Evolutionary conservation across 2,329 filamentous ascomycete genomes (phyloP), one percentile per base, ranked within the genome.

Genomic region (Paraconiothyrium sp.): DNA sequence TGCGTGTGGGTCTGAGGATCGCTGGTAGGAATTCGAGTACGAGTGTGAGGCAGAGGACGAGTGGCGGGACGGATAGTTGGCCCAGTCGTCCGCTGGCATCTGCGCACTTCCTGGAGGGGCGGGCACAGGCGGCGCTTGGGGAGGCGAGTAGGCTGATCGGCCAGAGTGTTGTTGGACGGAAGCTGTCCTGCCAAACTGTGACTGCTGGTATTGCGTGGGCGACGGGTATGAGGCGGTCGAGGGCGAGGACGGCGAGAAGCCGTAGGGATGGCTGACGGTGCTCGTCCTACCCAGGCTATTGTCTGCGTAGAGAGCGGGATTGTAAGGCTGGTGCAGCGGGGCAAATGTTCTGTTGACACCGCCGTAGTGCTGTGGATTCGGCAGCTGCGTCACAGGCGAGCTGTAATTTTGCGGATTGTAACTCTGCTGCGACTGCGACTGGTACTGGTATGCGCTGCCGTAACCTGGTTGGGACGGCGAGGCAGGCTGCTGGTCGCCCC

Each of bases 391-490:
- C 56, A 77, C 70, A 24, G 75, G 78, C 32, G 83, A 77, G 49
- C 80, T 82, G 76, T 88, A 90, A 70, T 87, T 81, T 71, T 88
- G 87, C 14, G 88, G 88, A 67, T 90, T 89, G 78, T 90, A 90
- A 47, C 84, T 69, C 37, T 67, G 63, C 67, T 76, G 74, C 73
- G 79, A 59, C 72, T 80, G 58, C 52, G 64, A 60, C 47, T 60
- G 61, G 58, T 65, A 61, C 59, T 73, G 74, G 78, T 84, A 84
- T 64, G 82, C 61, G 61, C 62, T 67, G 57, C 63, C 62, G 54
- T 73, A 76, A 41, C 63, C 64, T 49, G 63, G 64, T 24, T 63
- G 62, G 14, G 72, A 68, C 32, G 75, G 75, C 14, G 75, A 76
- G 34, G 64, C 69, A 20, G 71, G 71, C 27, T 67, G 70, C 57